These are phyloP conservation scores for Cerioporus squamosus DNA, from an alignment of 1,284 basidiomycete genomes.

Conservation along the genomic window DNA sequence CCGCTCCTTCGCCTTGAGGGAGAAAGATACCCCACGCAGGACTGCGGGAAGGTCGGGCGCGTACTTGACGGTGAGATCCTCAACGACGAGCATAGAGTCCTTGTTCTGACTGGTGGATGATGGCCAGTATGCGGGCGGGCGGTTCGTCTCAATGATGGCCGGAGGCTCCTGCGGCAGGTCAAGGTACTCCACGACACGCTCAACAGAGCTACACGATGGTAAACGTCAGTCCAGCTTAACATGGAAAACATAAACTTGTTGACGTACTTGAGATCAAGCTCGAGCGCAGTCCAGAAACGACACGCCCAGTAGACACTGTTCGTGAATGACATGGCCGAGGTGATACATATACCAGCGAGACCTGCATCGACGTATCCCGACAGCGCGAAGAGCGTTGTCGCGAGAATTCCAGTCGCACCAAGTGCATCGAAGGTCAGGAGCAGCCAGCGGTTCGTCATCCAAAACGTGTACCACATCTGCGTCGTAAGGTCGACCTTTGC, in stretches of 20 bases:
- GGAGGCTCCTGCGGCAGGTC: slow-evolving; percentile 88
- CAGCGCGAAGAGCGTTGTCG: slow-evolving; percentile 79
- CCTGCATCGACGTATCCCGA: slow-evolving; percentile 73
- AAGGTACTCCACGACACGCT: slow-evolving; percentile 89
- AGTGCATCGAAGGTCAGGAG: slow-evolving; percentile 78
- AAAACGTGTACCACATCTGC: slow-evolving; percentile 78
- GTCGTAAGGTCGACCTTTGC: slow-evolving; percentile 67
- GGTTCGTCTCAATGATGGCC: slow-evolving; percentile 64
- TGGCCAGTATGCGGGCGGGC: slow-evolving; percentile 88
- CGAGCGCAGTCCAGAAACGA: slow-evolving; percentile 61
- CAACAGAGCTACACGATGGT: slow-evolving; percentile 65
- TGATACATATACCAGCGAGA: slow-evolving; percentile 85
- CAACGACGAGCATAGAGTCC: slow-evolving; percentile 45
- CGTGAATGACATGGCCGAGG: slow-evolving; percentile 71
- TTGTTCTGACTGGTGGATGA: slow-evolving; percentile 59
- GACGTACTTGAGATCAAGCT: slow-evolving; percentile 68
- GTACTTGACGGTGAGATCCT: slow-evolving; percentile 83
- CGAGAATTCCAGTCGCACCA: slow-evolving; percentile 64
- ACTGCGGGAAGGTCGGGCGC: slow-evolving; percentile 85
- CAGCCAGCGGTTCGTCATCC: slow-evolving; percentile 85
- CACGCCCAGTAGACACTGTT: slow-evolving; percentile 71
- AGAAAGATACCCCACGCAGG: slow-evolving; percentile 76
- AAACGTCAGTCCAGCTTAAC: neutral
- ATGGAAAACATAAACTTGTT: neutral
- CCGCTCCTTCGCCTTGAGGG: slow-evolving; percentile 64